These are phyloP conservation scores for Yamadazyma diospyri DNA, from an alignment of 1,139 yeast genomes.

Conservation along the genomic window DNA sequence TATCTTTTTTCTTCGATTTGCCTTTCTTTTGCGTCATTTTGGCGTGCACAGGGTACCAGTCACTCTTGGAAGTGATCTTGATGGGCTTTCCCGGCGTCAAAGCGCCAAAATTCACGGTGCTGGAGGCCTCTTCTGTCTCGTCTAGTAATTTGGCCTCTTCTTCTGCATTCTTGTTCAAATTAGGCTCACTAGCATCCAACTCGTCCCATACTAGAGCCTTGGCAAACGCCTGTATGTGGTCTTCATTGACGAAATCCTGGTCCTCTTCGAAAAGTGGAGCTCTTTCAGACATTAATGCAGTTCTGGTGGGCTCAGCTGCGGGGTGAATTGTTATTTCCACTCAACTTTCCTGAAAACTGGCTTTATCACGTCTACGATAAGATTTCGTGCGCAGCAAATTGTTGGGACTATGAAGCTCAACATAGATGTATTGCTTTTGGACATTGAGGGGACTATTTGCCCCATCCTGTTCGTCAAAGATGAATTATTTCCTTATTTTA, in stretches of 20 bases:
- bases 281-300: too few species aligned
- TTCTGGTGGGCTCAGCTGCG: too few species aligned
- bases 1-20: conserved; percentile 14
- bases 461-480: conserved; percentile 87
- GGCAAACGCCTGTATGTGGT: conserved; percentile 40
- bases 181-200: conserved; percentile 14
- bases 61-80: conserved; percentile 56
- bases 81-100: conserved; percentile 12
- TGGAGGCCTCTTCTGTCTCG: conserved; percentile 4
- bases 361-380: too few species aligned
- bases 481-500: conserved; percentile 52
- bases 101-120: neutral
- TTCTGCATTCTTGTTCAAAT: conserved; percentile 6
- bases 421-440: conserved; percentile 31
- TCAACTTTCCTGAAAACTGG: too few species aligned
- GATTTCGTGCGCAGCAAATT: too few species aligned
- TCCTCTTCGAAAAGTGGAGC: conserved; percentile 5
- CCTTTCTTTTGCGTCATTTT: conserved; percentile 6
- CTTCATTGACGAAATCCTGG: conserved; percentile 31
- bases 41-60: conserved; percentile 58
- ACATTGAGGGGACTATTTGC: conserved; percentile 91
- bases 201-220: conserved; percentile 41
- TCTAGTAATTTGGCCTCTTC: conserved; percentile 3
- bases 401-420: too few species aligned
- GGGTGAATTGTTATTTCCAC: too few species aligned